Evolutionary conservation across 192 early-diverging fungal species (phyloP).

Genomic region (Umbelopsis isabellina): DNA sequence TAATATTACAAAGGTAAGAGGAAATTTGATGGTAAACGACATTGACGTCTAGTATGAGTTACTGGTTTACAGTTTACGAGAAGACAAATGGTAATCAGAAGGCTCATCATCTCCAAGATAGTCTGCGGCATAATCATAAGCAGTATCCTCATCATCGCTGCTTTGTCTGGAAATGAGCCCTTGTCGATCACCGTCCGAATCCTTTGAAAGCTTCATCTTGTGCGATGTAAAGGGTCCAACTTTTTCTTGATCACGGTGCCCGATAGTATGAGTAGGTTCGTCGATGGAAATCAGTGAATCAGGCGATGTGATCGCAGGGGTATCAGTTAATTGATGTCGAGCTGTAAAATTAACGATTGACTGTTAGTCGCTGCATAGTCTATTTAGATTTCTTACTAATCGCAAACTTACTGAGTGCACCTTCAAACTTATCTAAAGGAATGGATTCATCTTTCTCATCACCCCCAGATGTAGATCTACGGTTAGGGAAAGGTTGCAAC

Average conservation of each 20-base stretch:
- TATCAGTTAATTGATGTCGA: constrained; percentile 3
- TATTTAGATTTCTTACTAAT: background rate
- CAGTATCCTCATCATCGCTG: background rate
- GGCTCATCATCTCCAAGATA: background rate
- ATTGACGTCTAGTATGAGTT: too few relatives aligned
- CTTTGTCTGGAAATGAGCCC: background rate
- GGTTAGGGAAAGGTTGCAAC: constrained; percentile 4
- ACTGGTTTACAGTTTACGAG: background rate
- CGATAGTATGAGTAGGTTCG: background rate
- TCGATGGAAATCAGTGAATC: constrained; percentile 4
- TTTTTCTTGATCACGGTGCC: constrained; percentile 12
- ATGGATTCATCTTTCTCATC: background rate
- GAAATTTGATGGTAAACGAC: background rate
- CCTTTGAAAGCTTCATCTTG: constrained; percentile 1
- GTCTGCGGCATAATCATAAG: background rate
- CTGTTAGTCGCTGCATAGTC: background rate
- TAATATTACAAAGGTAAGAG: constrained; percentile 9
- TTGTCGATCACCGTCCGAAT: background rate
- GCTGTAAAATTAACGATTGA: background rate
- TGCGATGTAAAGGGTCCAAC: background rate
- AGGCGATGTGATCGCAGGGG: background rate
- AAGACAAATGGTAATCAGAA: background rate
- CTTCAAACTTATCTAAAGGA: background rate
- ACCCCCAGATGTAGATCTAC: background rate
- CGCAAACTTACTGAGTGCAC: background rate